phyloP scores from a whole-genome alignment of 176 grass and related monocot genomes.

The Oryza glumipatula region DNA sequence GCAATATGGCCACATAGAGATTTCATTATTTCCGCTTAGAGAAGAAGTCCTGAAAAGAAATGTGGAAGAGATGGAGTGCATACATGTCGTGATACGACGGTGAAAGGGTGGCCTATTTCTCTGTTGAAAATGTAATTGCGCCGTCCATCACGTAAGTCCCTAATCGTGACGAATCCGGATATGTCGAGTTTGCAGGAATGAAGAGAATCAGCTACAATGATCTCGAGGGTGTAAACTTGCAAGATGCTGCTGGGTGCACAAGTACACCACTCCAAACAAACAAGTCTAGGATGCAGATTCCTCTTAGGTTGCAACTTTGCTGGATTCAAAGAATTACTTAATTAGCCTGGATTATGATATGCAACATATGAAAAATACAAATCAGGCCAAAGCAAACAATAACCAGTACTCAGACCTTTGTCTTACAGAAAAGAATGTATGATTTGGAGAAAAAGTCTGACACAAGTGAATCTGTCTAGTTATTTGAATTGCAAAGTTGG shows the following conservation, averaged over 20 bases:
- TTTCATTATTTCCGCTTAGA: background rate
- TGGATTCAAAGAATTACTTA: background rate
- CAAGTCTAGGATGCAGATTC: background rate
- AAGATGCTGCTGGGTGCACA: background rate
- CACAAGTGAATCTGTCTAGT: background rate
- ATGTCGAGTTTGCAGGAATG: background rate
- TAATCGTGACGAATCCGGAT: background rate
- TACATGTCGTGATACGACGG: background rate
- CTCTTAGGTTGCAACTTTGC: background rate
- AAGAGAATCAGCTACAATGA: background rate
- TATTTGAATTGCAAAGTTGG: background rate
- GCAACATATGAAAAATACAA: background rate
- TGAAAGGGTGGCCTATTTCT: background rate
- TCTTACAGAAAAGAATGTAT: background rate
- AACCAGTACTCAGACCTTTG: background rate
- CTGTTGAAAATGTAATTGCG: slow-evolving; percentile 27
- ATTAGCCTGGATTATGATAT: background rate
- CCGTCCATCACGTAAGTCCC: background rate
- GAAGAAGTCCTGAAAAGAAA: background rate
- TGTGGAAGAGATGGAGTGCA: background rate
- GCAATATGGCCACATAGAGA: background rate
- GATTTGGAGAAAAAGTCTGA: background rate
- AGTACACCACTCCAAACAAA: slow-evolving; percentile 10
- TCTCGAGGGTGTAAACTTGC: slow-evolving; percentile 23
- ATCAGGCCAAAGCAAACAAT: background rate